These are phyloP conservation scores for Kodamaea lidongshanica DNA, from an alignment of 805 yeast genomes.

Conservation along the genomic window DNA sequence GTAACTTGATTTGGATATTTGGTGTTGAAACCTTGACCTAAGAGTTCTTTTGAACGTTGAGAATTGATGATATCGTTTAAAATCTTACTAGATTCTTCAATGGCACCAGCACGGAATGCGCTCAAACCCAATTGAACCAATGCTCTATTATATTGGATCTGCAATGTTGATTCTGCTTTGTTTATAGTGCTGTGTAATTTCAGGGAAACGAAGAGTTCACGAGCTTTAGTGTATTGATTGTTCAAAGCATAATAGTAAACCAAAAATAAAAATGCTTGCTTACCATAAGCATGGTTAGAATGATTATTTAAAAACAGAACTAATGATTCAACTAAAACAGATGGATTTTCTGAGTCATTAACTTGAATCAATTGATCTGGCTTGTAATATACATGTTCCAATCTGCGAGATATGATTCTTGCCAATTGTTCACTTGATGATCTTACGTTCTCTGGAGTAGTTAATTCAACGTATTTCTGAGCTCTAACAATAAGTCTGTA, in stretches of 20 bases:
- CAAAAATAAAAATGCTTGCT: conserved; percentile 77
- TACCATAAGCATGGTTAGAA: conserved; percentile 61
- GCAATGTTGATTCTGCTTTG: conserved; percentile 77
- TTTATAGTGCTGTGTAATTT: conserved; percentile 80
- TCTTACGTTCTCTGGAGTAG: conserved; percentile 38
- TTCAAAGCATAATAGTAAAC: conserved; percentile 90
- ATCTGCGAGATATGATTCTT: conserved; percentile 73
- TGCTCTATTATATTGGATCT: conserved; percentile 91
- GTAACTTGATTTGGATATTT: conserved; percentile 56
- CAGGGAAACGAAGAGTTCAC: conserved; percentile 81
- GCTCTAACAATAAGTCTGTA: conserved; percentile 75
- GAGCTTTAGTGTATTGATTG: conserved; percentile 75
- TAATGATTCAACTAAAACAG: conserved; percentile 55
- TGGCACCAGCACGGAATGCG: conserved; percentile 86
- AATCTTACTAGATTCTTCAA: conserved; percentile 79
- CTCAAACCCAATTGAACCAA: conserved; percentile 92
- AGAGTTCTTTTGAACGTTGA: conserved; percentile 79
- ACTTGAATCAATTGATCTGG: conserved; percentile 65
- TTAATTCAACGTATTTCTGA: conserved; percentile 76
- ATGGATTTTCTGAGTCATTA: conserved; percentile 46
- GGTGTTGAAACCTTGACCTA: conserved; percentile 81
- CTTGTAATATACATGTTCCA: conserved; percentile 91
- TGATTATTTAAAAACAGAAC: conserved; percentile 62
- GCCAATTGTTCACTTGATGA: conserved; percentile 52
- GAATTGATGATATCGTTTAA: conserved; percentile 84